Evolutionary conservation across 768 basidiomycete genomes (phyloP).

Genomic region (Lanmaoa rubissima): DNA sequence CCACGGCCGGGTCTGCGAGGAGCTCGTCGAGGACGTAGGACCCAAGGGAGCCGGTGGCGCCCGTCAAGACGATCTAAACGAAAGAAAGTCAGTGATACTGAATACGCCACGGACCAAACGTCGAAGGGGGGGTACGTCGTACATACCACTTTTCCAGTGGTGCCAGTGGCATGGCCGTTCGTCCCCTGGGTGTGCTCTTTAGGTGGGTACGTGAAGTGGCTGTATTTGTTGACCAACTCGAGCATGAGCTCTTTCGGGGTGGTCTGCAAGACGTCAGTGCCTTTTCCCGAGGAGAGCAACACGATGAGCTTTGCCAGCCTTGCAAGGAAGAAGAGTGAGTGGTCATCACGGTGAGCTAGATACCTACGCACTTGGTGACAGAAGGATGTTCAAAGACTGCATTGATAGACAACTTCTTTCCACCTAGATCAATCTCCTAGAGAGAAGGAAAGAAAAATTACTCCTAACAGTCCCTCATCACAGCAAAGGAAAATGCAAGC

Average conservation of each 20-base stretch:
- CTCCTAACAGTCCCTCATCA: slow-evolving; percentile 7
- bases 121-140: not conserved
- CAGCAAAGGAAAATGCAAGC: slow-evolving; percentile 16
- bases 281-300: slow-evolving; percentile 33
- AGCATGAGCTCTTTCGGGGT: slow-evolving; percentile 41
- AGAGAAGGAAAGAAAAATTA: not conserved
- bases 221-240: slow-evolving; percentile 45
- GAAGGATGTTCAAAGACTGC: slow-evolving; percentile 53
- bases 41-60: slow-evolving; percentile 54
- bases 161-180: slow-evolving; percentile 7
- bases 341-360: not conserved
- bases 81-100: not conserved
- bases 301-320: slow-evolving; percentile 44
- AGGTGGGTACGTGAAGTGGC: slow-evolving; percentile 7
- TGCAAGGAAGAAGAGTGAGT: slow-evolving; percentile 1
- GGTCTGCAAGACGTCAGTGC: slow-evolving; percentile 15
- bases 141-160: slow-evolving; percentile 17
- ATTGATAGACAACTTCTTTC: slow-evolving; percentile 24
- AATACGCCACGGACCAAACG: not conserved
- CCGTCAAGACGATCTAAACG: slow-evolving; percentile 41
- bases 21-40: slow-evolving; percentile 51
- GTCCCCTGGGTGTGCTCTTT: slow-evolving; percentile 1
- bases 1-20: slow-evolving; percentile 35
- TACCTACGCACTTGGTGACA: slow-evolving; percentile 33
- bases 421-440: slow-evolving; percentile 18